Evolutionary conservation across 257 asterid genomes (phyloP).

Genomic region (Dorcoceras hygrometricum): DNA sequence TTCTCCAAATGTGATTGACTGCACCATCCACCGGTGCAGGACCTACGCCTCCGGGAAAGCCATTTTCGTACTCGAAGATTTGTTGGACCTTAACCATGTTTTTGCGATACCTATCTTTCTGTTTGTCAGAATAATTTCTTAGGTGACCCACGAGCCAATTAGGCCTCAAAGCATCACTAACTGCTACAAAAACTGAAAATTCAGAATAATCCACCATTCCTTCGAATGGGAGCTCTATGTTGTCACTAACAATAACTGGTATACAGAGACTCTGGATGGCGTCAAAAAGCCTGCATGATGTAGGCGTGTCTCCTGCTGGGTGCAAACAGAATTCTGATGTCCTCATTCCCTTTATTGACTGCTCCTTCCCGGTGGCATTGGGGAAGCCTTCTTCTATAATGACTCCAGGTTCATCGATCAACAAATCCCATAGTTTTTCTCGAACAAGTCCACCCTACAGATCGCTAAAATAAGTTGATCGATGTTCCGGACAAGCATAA

Average conservation of each 20-base stretch:
- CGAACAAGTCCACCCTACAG: constrained; percentile 82
- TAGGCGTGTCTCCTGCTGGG: constrained; percentile 96
- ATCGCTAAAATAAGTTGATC: not conserved
- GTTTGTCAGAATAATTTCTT: constrained; percentile 46
- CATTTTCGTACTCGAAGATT: constrained; percentile 63
- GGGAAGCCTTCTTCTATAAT: constrained; percentile 94
- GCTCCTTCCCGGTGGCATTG: constrained; percentile 87
- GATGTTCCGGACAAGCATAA: not conserved
- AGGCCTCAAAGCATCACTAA: constrained; percentile 69
- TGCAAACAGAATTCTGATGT: constrained; percentile 91
- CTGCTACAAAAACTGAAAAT: constrained; percentile 73
- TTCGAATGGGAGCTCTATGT: constrained; percentile 92
- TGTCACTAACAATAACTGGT: constrained; percentile 83
- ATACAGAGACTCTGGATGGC: constrained; percentile 93
- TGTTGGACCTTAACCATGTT: constrained; percentile 63
- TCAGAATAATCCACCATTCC: constrained; percentile 77
- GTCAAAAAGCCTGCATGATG: constrained; percentile 89
- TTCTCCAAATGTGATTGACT: constrained; percentile 81
- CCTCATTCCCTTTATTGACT: constrained; percentile 87
- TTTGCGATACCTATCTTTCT: constrained; percentile 53
- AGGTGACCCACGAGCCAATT: constrained; percentile 77
- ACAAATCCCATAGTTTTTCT: constrained; percentile 81
- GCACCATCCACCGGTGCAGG: constrained; percentile 63
- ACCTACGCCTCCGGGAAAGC: constrained; percentile 65
- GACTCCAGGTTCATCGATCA: constrained; percentile 60